These are phyloP conservation scores for Solanum dulcamara DNA, from an alignment of 257 asterid species.

Conservation along the genomic window DNA sequence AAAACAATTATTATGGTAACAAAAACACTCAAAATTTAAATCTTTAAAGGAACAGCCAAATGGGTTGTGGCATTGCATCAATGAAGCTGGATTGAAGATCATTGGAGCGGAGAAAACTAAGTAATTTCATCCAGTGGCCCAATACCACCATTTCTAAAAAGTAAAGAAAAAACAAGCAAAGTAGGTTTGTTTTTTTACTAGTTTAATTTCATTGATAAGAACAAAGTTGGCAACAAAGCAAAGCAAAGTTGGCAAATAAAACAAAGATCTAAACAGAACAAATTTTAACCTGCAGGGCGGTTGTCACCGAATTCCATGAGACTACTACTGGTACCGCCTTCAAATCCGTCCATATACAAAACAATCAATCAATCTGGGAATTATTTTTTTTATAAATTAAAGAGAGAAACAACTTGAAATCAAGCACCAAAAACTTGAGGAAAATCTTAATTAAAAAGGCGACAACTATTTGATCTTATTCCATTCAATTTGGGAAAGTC, in stretches of 20 bases:
- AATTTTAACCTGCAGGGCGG: constrained; percentile 36
- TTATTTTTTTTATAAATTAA: neutral
- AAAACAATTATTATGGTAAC: neutral
- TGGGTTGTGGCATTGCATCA: neutral
- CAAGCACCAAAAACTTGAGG: neutral
- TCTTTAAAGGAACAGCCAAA: neutral
- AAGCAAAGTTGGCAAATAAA: neutral
- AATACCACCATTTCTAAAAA: neutral
- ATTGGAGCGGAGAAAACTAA: neutral
- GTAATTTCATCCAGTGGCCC: neutral
- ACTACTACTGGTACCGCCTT: constrained; percentile 50
- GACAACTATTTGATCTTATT: neutral
- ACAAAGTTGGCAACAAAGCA: neutral
- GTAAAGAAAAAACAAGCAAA: neutral
- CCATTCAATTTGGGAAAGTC: neutral
- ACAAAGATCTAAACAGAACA: constrained; percentile 6
- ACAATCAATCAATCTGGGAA: constrained; percentile 1
- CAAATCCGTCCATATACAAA: constrained; percentile 57
- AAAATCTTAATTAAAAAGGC: neutral
- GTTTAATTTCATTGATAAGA: neutral
- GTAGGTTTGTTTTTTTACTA: neutral
- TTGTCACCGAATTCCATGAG: constrained; percentile 34
- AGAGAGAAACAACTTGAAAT: neutral
- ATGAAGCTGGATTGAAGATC: neutral
- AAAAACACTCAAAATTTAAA: neutral